A percentile compares a stretch with the other conserved stretches of the same genome.
Evolutionary conservation across 345 rosid genomes (phyloP).

Genomic region (Eucalyptus sp.): DNA sequence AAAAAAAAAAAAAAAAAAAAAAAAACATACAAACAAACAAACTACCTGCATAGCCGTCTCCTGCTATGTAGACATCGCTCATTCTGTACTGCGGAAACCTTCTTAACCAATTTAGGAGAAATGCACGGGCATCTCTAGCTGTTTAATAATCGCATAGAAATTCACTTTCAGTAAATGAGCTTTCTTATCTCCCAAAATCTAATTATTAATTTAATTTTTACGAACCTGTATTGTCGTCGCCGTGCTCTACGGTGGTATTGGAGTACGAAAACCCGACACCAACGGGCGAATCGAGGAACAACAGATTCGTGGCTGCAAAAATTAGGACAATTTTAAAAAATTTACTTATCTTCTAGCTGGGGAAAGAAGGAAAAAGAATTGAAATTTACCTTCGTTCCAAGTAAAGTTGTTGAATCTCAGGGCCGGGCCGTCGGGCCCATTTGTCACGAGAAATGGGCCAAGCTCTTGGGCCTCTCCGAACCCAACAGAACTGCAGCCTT

Average conservation of each 20-base stretch:
- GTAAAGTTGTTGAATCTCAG: slow-evolving; percentile 1
- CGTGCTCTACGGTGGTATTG: background rate
- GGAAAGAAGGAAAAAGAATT: too few relatives aligned
- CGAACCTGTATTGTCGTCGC: background rate
- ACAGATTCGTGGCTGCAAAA: background rate
- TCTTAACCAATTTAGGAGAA: slow-evolving; percentile 15
- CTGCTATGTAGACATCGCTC: slow-evolving; percentile 10
- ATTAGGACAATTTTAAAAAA: background rate
- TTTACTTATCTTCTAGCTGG: too few relatives aligned
- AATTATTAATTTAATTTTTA: background rate
- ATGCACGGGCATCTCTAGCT: slow-evolving; percentile 10
- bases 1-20: too few relatives aligned
- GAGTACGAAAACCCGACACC: background rate
- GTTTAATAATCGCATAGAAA: background rate
- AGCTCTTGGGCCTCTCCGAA: slow-evolving; percentile 12
- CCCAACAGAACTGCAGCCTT: slow-evolving; percentile 12
- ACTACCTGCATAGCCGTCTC: slow-evolving; percentile 18
- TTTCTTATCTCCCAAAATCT: background rate
- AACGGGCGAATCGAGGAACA: background rate
- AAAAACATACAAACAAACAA: too few relatives aligned
- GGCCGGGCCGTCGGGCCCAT: slow-evolving; percentile 1
- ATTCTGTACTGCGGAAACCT: slow-evolving; percentile 16
- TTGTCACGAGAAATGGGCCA: slow-evolving; percentile 2
- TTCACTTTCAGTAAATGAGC: background rate
- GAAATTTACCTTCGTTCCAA: slow-evolving; percentile 4